Evolutionary conservation across 345 rosid species (phyloP).

Genomic region (Camelina sativa): DNA sequence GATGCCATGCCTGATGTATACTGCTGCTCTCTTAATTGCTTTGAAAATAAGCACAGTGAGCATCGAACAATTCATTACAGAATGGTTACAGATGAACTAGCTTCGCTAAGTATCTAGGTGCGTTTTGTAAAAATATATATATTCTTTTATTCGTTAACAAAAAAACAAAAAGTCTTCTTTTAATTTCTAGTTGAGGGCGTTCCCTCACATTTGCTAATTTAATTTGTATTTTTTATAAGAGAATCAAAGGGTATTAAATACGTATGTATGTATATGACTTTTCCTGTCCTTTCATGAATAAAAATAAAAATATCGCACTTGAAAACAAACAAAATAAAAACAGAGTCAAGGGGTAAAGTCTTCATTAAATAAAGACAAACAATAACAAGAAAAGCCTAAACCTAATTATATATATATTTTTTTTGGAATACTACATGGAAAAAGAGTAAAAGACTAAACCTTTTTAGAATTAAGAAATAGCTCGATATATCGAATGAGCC

Average conservation of each 20-base stretch:
- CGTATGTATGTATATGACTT: conserved; percentile 10
- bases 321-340: conserved; percentile 7
- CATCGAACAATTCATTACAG: too few relatives aligned
- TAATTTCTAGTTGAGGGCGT: too few relatives aligned
- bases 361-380: too few relatives aligned
- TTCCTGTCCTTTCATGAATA: background rate
- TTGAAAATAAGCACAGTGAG: too few relatives aligned
- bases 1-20: background rate
- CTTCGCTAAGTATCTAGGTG: too few relatives aligned
- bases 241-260: too few relatives aligned
- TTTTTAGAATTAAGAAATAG: background rate
- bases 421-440: background rate
- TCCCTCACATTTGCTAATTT: too few relatives aligned
- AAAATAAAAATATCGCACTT: background rate
- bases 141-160: too few relatives aligned
- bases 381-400: background rate
- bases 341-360: background rate
- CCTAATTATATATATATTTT: background rate
- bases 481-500: background rate
- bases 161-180: too few relatives aligned
- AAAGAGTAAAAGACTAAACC: background rate
- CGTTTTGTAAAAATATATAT: too few relatives aligned
- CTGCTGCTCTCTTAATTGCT: background rate
- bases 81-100: too few relatives aligned
- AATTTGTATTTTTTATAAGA: conserved; percentile 1